Conservation (phyloP, 768 basidiomycete species). For the Serendipita indica region DNA sequence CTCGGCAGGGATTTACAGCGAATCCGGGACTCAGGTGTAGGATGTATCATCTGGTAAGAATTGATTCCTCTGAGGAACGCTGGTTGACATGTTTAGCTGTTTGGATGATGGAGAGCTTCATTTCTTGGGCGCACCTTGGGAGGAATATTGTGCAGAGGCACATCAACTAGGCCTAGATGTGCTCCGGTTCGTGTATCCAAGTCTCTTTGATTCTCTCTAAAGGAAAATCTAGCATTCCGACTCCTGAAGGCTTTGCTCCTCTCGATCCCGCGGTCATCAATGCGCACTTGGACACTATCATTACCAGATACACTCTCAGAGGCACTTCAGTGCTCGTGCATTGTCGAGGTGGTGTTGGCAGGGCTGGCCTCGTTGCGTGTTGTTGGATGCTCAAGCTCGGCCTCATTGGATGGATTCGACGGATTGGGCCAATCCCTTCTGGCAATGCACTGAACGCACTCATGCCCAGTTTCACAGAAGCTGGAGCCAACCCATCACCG, state of each 20-base stretch:
- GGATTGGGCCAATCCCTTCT: conserved; percentile 13
- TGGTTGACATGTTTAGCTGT: conserved; percentile 34
- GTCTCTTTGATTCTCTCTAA: no score
- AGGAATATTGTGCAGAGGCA: conserved; percentile 53
- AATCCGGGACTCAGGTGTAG: conserved; percentile 56
- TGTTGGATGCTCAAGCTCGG: conserved; percentile 90
- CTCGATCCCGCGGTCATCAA: conserved; percentile 43
- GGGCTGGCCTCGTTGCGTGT: conserved; percentile 82
- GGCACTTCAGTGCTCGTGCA: conserved; percentile 68
- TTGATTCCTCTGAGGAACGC: neutral
- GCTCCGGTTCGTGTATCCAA: conserved; percentile 40
- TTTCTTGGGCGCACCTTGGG: conserved; percentile 78
- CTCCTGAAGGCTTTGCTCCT: conserved; percentile 81
- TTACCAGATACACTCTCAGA: conserved; percentile 54
- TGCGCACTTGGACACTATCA: conserved; percentile 45
- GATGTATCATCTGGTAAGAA: conserved; percentile 68
- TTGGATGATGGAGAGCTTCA: conserved; percentile 73
- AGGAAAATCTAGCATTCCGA: conserved; percentile 75
- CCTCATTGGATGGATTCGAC: conserved; percentile 53
- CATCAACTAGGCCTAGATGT: conserved; percentile 57
- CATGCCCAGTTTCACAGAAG: conserved; percentile 11
- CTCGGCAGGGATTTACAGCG: conserved; percentile 60
- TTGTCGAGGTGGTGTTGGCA: conserved; percentile 87
- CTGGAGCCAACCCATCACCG: conserved; percentile 3
- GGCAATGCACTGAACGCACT: conserved; percentile 7